These are phyloP conservation scores for Parsonsia alboflavescens DNA, from an alignment of 257 asterid species.

Conservation along the genomic window DNA sequence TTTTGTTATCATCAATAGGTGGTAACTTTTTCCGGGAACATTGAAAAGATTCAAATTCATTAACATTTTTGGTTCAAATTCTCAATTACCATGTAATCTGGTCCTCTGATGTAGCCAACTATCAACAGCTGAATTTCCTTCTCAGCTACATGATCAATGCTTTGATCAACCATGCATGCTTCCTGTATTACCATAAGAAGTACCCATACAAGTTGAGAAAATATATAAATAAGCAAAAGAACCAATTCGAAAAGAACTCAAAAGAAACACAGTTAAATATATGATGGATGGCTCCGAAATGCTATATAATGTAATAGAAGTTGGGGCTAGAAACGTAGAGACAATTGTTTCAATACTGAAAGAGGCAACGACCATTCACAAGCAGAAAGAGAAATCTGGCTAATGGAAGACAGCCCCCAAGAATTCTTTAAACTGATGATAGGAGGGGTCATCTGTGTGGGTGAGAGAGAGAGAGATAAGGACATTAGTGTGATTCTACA, in stretches of 20 bases:
- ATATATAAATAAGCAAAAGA: slow-evolving; percentile 5
- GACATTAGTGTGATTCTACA: no score
- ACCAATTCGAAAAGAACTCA: neutral
- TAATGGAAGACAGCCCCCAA: neutral
- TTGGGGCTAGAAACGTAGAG: neutral
- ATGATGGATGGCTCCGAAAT: neutral
- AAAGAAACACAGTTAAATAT: neutral
- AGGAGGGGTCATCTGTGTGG: neutral
- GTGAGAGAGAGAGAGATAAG: neutral
- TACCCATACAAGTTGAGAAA: neutral
- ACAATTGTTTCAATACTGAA: neutral
- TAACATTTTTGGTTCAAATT: neutral
- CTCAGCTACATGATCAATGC: slow-evolving; percentile 24
- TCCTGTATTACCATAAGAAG: slow-evolving; percentile 33
- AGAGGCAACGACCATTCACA: neutral
- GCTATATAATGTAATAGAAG: neutral
- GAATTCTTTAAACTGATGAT: neutral
- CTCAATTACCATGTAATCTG: slow-evolving; percentile 38
- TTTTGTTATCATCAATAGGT: neutral
- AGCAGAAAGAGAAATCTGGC: neutral
- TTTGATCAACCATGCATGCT: slow-evolving; percentile 36
- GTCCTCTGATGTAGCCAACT: slow-evolving; percentile 63
- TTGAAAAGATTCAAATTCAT: neutral
- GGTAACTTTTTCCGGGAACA: neutral
- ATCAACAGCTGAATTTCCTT: slow-evolving; percentile 48